phyloP scores from a whole-genome alignment of 192 early-diverging fungal species.

The Backusella circina region DNA sequence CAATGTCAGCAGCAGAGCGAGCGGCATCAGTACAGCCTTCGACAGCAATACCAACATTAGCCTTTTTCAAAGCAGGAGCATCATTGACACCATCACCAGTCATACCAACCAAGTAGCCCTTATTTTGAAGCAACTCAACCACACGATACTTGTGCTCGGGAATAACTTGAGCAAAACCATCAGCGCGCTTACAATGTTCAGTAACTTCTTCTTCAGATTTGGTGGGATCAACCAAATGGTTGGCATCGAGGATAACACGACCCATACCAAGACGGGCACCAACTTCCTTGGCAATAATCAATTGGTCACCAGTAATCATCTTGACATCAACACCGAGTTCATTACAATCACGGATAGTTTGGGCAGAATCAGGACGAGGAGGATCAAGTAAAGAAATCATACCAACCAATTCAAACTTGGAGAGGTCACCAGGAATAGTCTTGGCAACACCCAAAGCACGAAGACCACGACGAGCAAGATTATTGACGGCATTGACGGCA shows the following conservation, averaged over 20 bases:
- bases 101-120: constrained; percentile 81
- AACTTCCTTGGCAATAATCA: constrained; percentile 88
- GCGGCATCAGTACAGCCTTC: constrained; percentile 91
- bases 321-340: constrained; percentile 82
- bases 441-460: constrained; percentile 60
- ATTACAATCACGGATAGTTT: constrained; percentile 81
- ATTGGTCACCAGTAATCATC: constrained; percentile 94
- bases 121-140: constrained; percentile 85
- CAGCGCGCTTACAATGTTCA: constrained; percentile 74
- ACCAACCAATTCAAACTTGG: constrained; percentile 76
- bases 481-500: constrained; percentile 78
- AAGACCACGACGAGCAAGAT: constrained; percentile 85
- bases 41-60: constrained; percentile 93
- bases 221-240: constrained; percentile 63
- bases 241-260: constrained; percentile 81
- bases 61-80: constrained; percentile 94
- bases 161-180: constrained; percentile 93
- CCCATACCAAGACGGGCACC: constrained; percentile 83
- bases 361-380: constrained; percentile 79
- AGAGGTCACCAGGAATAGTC: constrained; percentile 59
- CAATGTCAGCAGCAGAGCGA: constrained; percentile 89
- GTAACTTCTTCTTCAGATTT: constrained; percentile 66
- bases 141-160: constrained; percentile 95
- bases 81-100: constrained; percentile 97
- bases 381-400: constrained; percentile 87